Percentiles rank a stretch among this genome's conserved stretches.
Conservation (phyloP, 805 yeast genomes). For the Candida sithepensis region DNA sequence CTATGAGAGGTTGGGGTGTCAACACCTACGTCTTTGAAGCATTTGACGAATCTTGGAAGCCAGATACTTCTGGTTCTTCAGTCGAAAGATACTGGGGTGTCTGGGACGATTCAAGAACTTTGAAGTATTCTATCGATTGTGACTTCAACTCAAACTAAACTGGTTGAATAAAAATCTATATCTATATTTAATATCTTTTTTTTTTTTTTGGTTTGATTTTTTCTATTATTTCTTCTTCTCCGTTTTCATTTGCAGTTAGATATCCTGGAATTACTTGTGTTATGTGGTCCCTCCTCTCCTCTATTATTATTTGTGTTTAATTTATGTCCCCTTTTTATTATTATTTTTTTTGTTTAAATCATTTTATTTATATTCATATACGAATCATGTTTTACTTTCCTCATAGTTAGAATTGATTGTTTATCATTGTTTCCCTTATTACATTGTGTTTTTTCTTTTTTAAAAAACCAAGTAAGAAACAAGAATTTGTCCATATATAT, state of each 20-base stretch:
- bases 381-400: neutral
- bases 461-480: too few species aligned
- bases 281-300: neutral
- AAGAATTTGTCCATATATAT: too few species aligned
- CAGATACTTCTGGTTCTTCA: constrained; percentile 78
- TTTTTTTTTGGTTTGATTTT: neutral
- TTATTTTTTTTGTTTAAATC: neutral
- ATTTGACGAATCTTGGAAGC: constrained; percentile 95
- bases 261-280: neutral
- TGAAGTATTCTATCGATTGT: constrained; percentile 46
- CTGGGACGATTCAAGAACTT: constrained; percentile 47
- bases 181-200: neutral
- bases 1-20: constrained; percentile 93
- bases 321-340: neutral
- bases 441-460: neutral
- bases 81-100: constrained; percentile 98
- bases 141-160: constrained; percentile 42
- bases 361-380: neutral
- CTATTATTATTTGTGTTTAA: neutral
- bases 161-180: too few species aligned
- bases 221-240: neutral
- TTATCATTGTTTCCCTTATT: neutral
- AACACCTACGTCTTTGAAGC: constrained; percentile 93
- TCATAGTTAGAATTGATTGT: neutral
- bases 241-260: too few species aligned